Evolutionary conservation across 2,329 filamentous ascomycete species (phyloP).

Genomic region (Verticillium zaregamsianum): DNA sequence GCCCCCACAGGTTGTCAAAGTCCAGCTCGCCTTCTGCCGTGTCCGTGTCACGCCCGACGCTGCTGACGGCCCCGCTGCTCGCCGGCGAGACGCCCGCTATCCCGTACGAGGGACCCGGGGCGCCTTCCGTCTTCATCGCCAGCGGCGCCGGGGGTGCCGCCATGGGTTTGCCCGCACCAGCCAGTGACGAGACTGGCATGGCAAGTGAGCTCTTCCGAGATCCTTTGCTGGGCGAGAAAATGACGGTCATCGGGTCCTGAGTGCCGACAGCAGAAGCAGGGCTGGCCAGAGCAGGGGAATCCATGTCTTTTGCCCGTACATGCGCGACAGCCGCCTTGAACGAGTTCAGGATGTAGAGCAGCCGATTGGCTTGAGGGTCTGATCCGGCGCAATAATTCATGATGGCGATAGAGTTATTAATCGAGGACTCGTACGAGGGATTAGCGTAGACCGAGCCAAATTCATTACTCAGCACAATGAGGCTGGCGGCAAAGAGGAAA

Average conservation of each 20-base stretch:
- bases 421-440: conserved; percentile 31
- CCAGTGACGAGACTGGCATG: not conserved
- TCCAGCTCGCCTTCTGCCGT: conserved; percentile 29
- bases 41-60: conserved; percentile 8
- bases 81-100: conserved; percentile 8
- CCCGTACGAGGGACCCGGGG: not conserved
- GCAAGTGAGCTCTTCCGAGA: conserved; percentile 12
- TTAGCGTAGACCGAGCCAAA: conserved; percentile 47
- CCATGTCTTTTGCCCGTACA: conserved; percentile 6
- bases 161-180: conserved; percentile 3
- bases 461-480: conserved; percentile 54
- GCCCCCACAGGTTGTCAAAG: conserved; percentile 30
- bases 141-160: conserved; percentile 5
- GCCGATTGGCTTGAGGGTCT: conserved; percentile 45
- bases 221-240: conserved; percentile 16
- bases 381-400: conserved; percentile 42
- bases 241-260: conserved; percentile 21
- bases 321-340: conserved; percentile 38
- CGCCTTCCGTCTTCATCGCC: conserved; percentile 9
- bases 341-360: conserved; percentile 44
- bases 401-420: conserved; percentile 40
- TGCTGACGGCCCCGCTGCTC: conserved; percentile 11
- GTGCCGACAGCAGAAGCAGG: conserved; percentile 13
- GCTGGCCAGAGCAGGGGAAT: conserved; percentile 14
- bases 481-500: conserved; percentile 50